Conservation (phyloP, 257 asterid species). For the Gentiana macrophylla region DNA sequence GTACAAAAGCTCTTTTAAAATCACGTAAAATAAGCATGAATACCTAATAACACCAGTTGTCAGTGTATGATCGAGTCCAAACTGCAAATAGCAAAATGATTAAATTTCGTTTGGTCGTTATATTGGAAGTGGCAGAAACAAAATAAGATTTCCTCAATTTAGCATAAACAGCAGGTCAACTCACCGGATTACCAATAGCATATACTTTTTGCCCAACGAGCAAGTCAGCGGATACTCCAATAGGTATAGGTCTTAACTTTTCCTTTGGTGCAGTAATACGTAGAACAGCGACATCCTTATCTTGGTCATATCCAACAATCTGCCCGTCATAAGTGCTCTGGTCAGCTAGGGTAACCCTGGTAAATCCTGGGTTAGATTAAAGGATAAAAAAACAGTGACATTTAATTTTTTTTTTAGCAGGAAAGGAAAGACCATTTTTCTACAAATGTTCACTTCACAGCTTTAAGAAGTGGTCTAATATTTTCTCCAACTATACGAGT, state of each 20-base stretch:
- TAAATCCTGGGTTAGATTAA: slow-evolving; percentile 15
- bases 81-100: slow-evolving; percentile 37
- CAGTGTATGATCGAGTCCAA: slow-evolving; percentile 98
- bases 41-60: slow-evolving; percentile 99
- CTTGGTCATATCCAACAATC: slow-evolving; percentile 97
- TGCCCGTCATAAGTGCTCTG: slow-evolving; percentile 83
- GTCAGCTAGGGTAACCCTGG: slow-evolving; percentile 85
- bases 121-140: neutral
- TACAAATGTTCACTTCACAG: no score
- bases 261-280: slow-evolving; percentile 61
- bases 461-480: no score
- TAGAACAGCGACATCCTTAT: slow-evolving; percentile 95
- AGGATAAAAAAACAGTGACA: slow-evolving; percentile 2
- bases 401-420: neutral
- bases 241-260: slow-evolving; percentile 81
- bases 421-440: neutral
- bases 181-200: slow-evolving; percentile 96
- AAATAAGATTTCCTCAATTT: neutral
- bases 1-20: neutral
- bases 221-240: slow-evolving; percentile 87
- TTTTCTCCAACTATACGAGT: no score
- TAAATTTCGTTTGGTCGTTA: slow-evolving; percentile 5
- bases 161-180: slow-evolving; percentile 11
- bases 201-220: slow-evolving; percentile 98
- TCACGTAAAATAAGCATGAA: neutral